Percentiles rank a stretch among this genome's conserved stretches.
phyloP scores from a whole-genome alignment of 495 filamentous ascomycete genomes.

The Aspergillus olivimuriae region DNA sequence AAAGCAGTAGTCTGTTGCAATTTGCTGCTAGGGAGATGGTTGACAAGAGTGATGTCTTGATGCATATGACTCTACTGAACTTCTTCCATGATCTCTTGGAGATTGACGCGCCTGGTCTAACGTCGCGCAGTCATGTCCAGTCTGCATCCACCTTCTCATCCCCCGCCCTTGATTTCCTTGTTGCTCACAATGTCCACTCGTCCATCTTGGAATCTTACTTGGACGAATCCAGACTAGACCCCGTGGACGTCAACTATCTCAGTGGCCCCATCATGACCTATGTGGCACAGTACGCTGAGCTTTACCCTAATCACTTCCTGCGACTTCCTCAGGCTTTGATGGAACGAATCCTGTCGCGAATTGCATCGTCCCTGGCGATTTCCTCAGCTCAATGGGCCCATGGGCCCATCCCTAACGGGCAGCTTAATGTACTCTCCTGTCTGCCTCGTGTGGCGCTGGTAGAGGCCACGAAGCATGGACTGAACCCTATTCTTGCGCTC shows the following conservation, averaged over 20 bases:
- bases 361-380: slow-evolving; percentile 38
- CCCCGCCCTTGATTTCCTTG: slow-evolving; percentile 50
- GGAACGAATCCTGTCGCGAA: slow-evolving; percentile 40
- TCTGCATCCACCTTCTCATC: slow-evolving; percentile 42
- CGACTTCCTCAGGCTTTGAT: slow-evolving; percentile 31
- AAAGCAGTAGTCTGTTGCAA: slow-evolving; percentile 57
- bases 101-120: slow-evolving; percentile 32
- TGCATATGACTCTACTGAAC: slow-evolving; percentile 73
- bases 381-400: slow-evolving; percentile 46
- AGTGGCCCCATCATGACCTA: slow-evolving; percentile 51
- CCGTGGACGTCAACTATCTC: slow-evolving; percentile 46
- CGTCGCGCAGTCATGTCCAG: slow-evolving; percentile 24
- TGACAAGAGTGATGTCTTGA: slow-evolving; percentile 64
- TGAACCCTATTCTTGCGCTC: slow-evolving; percentile 43
- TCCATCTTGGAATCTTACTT: slow-evolving; percentile 47
- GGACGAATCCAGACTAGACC: slow-evolving; percentile 43
- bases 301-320: slow-evolving; percentile 50
- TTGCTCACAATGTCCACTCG: slow-evolving; percentile 43
- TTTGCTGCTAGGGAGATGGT: slow-evolving; percentile 73
- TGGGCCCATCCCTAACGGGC: slow-evolving; percentile 42
- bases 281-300: slow-evolving; percentile 48
- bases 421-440: slow-evolving; percentile 50
- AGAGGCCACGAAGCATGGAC: slow-evolving; percentile 36
- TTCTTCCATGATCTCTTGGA: slow-evolving; percentile 66
- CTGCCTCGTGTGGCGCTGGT: slow-evolving; percentile 51